Conservation (phyloP, 1,139 yeast species). For the Geotrichum phurueaensis region DNA sequence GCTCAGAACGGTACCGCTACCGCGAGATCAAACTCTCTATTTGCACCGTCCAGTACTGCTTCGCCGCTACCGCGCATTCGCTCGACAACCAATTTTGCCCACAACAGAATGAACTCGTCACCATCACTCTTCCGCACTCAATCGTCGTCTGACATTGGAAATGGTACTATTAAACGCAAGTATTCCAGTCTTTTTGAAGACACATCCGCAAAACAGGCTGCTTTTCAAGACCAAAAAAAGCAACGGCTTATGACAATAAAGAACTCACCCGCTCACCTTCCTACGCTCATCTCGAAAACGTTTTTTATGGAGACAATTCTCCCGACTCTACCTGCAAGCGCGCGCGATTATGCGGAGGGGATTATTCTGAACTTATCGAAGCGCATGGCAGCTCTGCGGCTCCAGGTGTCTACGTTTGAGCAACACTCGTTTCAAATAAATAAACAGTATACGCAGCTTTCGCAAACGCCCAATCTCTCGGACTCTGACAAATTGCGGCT, state of each 20-base stretch:
- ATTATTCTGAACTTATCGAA: neutral
- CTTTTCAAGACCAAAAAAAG: neutral
- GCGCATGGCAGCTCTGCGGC: neutral
- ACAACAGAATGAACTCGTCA: neutral
- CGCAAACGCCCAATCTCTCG: neutral
- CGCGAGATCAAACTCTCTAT: neutral
- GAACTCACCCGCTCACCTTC: neutral
- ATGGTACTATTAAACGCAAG: conserved; percentile 1
- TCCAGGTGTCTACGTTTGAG: neutral
- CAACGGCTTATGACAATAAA: neutral
- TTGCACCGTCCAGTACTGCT: neutral
- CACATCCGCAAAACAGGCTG: neutral
- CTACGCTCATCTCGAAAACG: neutral
- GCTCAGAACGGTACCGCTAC: neutral
- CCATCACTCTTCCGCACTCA: conserved; percentile 12
- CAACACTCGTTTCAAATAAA: conserved; percentile 4
- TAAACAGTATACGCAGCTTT: neutral
- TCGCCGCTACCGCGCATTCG: neutral
- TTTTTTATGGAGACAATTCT: neutral
- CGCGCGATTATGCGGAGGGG: neutral
- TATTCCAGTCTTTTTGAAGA: conserved; percentile 8
- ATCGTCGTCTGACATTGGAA: conserved; percentile 6
- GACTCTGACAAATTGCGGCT: neutral
- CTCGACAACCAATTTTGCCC: neutral
- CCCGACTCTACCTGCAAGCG: neutral